Conservation (phyloP, 305 asterid genomes). For the Solanum aculeatissimum region DNA sequence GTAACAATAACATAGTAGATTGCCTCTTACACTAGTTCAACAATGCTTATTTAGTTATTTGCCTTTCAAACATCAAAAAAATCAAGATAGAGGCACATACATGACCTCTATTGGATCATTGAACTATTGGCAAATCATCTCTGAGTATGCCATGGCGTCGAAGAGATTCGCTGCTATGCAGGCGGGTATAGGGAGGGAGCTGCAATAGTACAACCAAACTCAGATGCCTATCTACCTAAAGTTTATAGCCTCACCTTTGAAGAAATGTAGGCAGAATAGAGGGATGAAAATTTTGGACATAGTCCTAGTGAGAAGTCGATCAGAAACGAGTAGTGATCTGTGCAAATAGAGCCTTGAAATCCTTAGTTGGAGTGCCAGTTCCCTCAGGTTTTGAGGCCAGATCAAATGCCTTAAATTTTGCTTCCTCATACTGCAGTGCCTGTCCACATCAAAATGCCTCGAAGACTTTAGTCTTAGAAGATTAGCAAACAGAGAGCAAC, state of each 20-base stretch:
- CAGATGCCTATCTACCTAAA: not conserved
- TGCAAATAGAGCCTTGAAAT: slow-evolving; percentile 76
- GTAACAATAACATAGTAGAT: not conserved
- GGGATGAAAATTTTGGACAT: not conserved
- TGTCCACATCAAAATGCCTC: slow-evolving; percentile 4
- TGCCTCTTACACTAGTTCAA: not conserved
- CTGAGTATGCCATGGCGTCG: not conserved
- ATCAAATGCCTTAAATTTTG: slow-evolving; percentile 78
- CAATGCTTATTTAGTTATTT: not conserved
- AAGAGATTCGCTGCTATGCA: not conserved
- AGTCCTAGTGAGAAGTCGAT: slow-evolving; percentile 5
- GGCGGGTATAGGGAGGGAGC: not conserved
- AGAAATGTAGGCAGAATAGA: not conserved
- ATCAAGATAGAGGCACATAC: not conserved
- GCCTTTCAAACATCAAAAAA: not conserved
- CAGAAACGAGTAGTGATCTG: slow-evolving; percentile 55
- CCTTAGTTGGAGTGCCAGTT: slow-evolving; percentile 60
- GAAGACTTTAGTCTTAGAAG: not conserved
- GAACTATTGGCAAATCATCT: not conserved
- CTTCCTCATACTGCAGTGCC: slow-evolving; percentile 80
- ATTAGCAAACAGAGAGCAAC: not conserved
- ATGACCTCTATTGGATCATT: not conserved
- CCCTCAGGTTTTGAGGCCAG: slow-evolving; percentile 89
- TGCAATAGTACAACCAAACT: not conserved
- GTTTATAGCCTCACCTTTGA: not conserved